Percentiles rank a stretch among this genome's conserved stretches.
phyloP scores from a whole-genome alignment of 2,329 filamentous ascomycete species.

The Dothideomycetes sp. region DNA sequence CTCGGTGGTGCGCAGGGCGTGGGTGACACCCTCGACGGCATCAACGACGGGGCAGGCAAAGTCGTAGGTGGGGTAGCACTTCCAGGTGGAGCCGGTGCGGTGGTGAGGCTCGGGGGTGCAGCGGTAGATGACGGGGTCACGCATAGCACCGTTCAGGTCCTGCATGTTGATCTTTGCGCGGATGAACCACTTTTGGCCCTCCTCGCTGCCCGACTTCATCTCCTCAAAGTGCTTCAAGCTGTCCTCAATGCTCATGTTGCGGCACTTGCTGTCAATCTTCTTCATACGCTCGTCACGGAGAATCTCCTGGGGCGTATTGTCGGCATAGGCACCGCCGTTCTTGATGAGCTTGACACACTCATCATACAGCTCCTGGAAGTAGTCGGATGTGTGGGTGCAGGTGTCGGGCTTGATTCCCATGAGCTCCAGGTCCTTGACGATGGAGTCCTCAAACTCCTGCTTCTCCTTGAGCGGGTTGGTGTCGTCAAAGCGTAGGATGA shows the following conservation, averaged over 20 bases:
- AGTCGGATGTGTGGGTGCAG: conserved; percentile 85
- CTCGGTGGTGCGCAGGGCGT: conserved; percentile 69
- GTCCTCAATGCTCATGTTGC: conserved; percentile 67
- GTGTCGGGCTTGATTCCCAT: conserved; percentile 87
- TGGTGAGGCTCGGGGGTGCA: conserved; percentile 66
- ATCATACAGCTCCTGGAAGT: conserved; percentile 87
- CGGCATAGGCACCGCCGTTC: conserved; percentile 76
- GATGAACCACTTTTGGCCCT: conserved; percentile 76
- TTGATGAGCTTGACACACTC: conserved; percentile 74
- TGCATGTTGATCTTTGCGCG: conserved; percentile 83
- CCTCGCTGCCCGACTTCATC: conserved; percentile 73
- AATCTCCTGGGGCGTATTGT: conserved; percentile 78
- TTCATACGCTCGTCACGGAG: conserved; percentile 78
- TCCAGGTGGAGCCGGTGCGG: conserved; percentile 65
- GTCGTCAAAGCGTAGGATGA: conserved; percentile 90
- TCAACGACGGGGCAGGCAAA: conserved; percentile 73
- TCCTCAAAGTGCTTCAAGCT: conserved; percentile 74
- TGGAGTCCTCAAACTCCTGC: conserved; percentile 88
- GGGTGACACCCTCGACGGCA: conserved; percentile 65
- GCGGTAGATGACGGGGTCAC: conserved; percentile 94
- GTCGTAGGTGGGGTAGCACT: conserved; percentile 76
- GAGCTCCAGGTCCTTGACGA: conserved; percentile 79
- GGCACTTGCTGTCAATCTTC: conserved; percentile 66
- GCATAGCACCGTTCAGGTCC: conserved; percentile 84
- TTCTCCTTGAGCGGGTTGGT: conserved; percentile 98